Evolutionary conservation across 345 rosid genomes (phyloP).

Genomic region (Populus ilicifolia): DNA sequence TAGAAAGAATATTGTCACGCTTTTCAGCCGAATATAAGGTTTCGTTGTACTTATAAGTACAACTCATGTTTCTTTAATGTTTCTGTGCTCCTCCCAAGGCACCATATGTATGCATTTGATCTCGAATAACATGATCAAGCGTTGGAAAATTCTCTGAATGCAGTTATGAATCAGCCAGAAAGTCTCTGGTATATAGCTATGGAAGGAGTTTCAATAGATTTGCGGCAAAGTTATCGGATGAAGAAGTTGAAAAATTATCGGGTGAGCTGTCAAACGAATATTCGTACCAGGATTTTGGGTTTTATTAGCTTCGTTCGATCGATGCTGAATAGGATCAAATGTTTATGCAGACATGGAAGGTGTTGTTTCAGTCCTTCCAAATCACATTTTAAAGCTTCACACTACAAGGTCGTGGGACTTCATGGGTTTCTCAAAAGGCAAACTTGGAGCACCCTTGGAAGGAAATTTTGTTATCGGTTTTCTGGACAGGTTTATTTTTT

Average conservation of each 20-base stretch:
- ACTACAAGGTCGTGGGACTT: conserved; percentile 37
- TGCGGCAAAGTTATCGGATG: conserved; percentile 40
- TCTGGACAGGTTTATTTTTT: conserved; percentile 19
- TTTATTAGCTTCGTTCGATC: neutral
- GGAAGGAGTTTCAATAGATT: conserved; percentile 41
- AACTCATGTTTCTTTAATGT: neutral
- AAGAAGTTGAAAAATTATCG: conserved; percentile 33
- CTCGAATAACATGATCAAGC: neutral
- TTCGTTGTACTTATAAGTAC: neutral
- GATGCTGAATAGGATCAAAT: neutral
- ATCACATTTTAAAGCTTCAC: conserved; percentile 21
- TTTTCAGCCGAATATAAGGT: neutral
- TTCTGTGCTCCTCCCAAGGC: neutral
- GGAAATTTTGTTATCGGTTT: conserved; percentile 27
- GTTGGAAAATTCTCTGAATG: neutral
- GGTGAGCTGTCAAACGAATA: conserved; percentile 19
- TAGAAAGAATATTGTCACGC: neutral
- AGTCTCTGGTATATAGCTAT: conserved; percentile 36
- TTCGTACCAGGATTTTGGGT: neutral
- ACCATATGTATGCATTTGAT: neutral
- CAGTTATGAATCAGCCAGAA: conserved; percentile 28
- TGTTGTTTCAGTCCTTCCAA: conserved; percentile 28
- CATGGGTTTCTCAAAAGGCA: conserved; percentile 14
- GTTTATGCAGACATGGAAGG: conserved; percentile 20
- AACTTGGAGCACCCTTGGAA: conserved; percentile 3